Percentiles rank a stretch among this genome's conserved stretches.
phyloP scores from a whole-genome alignment of 1,284 basidiomycete species.

The Austroboletus niveus region DNA sequence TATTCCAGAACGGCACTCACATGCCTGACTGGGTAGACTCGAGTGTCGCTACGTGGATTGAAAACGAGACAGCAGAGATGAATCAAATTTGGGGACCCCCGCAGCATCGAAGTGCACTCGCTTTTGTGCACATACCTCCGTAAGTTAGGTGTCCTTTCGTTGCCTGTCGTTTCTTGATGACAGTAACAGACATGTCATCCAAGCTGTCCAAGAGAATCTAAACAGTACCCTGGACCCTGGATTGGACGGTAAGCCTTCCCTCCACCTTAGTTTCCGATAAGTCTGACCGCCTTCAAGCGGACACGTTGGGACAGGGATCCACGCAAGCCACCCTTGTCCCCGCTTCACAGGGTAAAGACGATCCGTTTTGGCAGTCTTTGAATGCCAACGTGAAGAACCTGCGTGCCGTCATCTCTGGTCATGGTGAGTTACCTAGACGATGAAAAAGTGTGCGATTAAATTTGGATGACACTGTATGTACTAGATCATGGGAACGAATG shows the following conservation, averaged over 20 bases:
- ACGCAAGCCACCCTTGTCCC: slow-evolving; percentile 50
- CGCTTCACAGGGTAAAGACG: slow-evolving; percentile 43
- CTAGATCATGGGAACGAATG: slow-evolving; percentile 72
- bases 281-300: slow-evolving; percentile 39
- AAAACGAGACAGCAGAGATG: slow-evolving; percentile 43
- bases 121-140: slow-evolving; percentile 73
- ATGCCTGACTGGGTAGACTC: slow-evolving; percentile 67
- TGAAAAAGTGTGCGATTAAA: not conserved
- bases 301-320: slow-evolving; percentile 54
- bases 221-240: slow-evolving; percentile 55
- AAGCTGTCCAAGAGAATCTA: slow-evolving; percentile 47
- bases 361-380: slow-evolving; percentile 59
- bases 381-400: slow-evolving; percentile 61
- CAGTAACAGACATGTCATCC: slow-evolving; percentile 46
- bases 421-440: slow-evolving; percentile 40
- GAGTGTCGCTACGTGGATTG: slow-evolving; percentile 60
- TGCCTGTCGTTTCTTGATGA: not conserved
- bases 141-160: slow-evolving; percentile 25
- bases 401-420: slow-evolving; percentile 63
- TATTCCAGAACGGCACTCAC: slow-evolving; percentile 41
- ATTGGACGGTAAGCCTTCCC: slow-evolving; percentile 48
- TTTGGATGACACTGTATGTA: too few species aligned
- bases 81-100: slow-evolving; percentile 56
- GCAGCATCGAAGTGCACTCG: slow-evolving; percentile 50
- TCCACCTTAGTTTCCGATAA: not conserved